Evolutionary conservation across 2,329 filamentous ascomycete genomes (phyloP), one percentile per base, ranked within the genome.

Genomic region (Trichoderma koningii): DNA sequence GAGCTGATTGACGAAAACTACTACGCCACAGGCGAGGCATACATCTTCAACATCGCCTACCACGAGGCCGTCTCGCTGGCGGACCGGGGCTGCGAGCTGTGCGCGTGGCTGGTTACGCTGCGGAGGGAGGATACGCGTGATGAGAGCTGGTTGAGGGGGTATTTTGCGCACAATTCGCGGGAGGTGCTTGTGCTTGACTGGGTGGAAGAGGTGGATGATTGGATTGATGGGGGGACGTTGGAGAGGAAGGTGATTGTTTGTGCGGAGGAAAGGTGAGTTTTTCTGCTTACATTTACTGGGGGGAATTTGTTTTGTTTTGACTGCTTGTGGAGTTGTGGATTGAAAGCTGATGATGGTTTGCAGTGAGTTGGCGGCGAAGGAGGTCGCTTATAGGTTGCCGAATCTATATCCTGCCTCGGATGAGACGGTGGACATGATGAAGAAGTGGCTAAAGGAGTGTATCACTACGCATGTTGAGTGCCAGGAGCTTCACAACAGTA

Each of bases 1-100:
- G 50, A 63, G 15, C 60, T 53, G 26, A 63, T 55, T 19, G 48
- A 62, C 10, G 59, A 62, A 38, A 62, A 63, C 19, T 63, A 63
- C 9, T 38, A 47, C 50, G 60, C 60, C 19, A 63, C 60, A 5
- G 60, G 60, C 23, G 60, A 63, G 12, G 60, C 60, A 2, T 63
- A 47, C 15, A 50, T 55, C 50, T 53, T 55, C 26, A 63, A 63
- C 15, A 47, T 63, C 28, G 41, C 50, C 26, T 63, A 55, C 34
- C 41, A 44, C 1, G 60, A 63, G 26, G 60, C 60, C 3, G 9
- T 47, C 7, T 63, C 26, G 23, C 21, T 63, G n/a, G 60, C 60
- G 0, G n/a, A 63, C 9, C 48, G 44, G n/a, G 59, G 59, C 14
- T 63, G 60, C 26, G 5, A 55, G 38, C 4, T 63, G 19, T 63